A percentile compares a stretch with the other conserved stretches of the same genome.
Evolutionary conservation across 2,329 filamentous ascomycete genomes (phyloP).

Genomic region (Mollisiaceae sp.): DNA sequence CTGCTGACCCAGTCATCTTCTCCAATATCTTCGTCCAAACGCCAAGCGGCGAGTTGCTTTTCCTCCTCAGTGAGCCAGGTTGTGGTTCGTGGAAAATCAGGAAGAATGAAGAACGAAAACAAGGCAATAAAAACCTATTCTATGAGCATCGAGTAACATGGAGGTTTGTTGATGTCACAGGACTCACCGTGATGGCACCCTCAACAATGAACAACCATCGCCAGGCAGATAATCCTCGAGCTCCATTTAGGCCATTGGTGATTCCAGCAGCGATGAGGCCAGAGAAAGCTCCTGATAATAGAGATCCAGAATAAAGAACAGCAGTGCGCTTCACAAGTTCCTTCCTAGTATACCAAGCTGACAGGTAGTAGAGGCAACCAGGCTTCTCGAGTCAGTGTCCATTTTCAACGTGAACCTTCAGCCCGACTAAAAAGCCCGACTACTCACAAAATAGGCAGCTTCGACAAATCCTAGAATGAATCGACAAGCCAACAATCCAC

Average conservation of each 20-base stretch:
- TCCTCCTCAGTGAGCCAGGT: conserved; percentile 61
- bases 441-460: conserved; percentile 57
- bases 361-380: conserved; percentile 67
- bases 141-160: not conserved
- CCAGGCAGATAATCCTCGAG: conserved; percentile 63
- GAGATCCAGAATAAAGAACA: conserved; percentile 68
- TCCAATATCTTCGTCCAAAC: conserved; percentile 67
- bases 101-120: conserved; percentile 62
- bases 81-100: conserved; percentile 69
- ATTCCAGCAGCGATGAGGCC: conserved; percentile 70
- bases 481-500: conserved; percentile 51
- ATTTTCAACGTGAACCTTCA: not conserved
- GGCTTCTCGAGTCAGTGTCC: conserved; percentile 44
- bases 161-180: too few species aligned
- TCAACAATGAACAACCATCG: conserved; percentile 75
- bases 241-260: conserved; percentile 64
- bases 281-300: conserved; percentile 75
- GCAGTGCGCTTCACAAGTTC: conserved; percentile 71
- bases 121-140: conserved; percentile 54
- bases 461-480: conserved; percentile 60
- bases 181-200: conserved; percentile 65
- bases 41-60: conserved; percentile 61
- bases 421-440: not conserved
- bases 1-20: conserved; percentile 65
- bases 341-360: conserved; percentile 71